phyloP scores from a whole-genome alignment of 202 grass and related monocot species.

The Eragrostis tef region DNA sequence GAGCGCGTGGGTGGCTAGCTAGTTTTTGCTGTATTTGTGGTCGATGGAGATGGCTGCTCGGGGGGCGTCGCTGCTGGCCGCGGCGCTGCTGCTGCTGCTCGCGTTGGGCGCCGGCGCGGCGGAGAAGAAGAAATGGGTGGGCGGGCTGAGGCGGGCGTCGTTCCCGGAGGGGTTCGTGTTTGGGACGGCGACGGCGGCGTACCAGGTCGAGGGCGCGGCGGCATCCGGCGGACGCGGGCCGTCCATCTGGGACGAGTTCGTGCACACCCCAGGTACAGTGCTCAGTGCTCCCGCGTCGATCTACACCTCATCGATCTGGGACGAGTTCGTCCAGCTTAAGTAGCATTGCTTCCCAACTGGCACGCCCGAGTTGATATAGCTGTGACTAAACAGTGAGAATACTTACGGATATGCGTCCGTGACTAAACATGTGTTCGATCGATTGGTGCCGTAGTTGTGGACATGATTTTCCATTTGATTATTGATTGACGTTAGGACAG shows the following conservation, averaged over 20 bases:
- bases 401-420: too few species aligned
- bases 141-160: conserved; percentile 57
- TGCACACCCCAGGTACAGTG: conserved; percentile 60
- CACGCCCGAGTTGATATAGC: too few species aligned
- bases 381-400: background rate
- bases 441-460: too few species aligned
- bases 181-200: conserved; percentile 79
- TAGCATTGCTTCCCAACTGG: background rate
- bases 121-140: conserved; percentile 33
- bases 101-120: background rate
- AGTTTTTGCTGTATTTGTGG: too few species aligned
- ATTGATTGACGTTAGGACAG: too few species aligned
- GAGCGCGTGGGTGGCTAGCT: too few species aligned
- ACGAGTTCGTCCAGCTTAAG: too few species aligned
- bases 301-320: too few species aligned
- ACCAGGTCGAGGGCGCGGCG: conserved; percentile 85
- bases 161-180: conserved; percentile 83
- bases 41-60: background rate
- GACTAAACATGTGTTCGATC: too few species aligned
- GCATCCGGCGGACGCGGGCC: conserved; percentile 65
- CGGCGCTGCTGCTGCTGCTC: too few species aligned
- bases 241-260: conserved; percentile 68
- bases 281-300: too few species aligned
- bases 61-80: conserved; percentile 18
- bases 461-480: too few species aligned